Base-by-base conservation (phyloP, 805 yeast species). In the Yarrowia sp. region DNA sequence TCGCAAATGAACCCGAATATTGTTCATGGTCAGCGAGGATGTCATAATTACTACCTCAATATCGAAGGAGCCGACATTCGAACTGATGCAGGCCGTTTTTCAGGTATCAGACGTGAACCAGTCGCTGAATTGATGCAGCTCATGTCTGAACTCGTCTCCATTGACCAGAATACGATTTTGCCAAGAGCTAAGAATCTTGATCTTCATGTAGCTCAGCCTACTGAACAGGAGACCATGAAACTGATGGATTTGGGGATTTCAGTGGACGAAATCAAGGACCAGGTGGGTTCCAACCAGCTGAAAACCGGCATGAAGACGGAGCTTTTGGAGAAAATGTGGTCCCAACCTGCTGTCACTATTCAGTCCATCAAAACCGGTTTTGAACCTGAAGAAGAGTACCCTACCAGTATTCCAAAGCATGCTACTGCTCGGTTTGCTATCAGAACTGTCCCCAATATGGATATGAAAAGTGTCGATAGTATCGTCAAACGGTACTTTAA, bases 371-470 rank as follows among this genome's bases (percentile, higher is more conserved):
- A 33, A 13, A 3, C 4, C 31, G 41, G 55, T 6, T 33, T 11
- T 4, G 55, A 33, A 11, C 55, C 55, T 4, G 55, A 48, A 33
- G 55, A 33, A 7, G 55, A 15, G 14, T 33, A 33, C 41, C 41
- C 38, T 13, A 33, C 41, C 1, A 33, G 31, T 0, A 48, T 48
- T 6, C 55, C 55, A 5, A 48, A 33, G 14, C 55, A 48, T 18
- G 55, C 43, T 17, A 50, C 57, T 1, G 58, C 43, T 9, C 33
- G 33, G 1, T 51, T 51, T 13, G 36, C 58, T 6, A 14, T 51
- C 11, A 8, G 43, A 22, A 51, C 58, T 0, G 58, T 51, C 18
- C 58, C 58, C 43, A 67, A 69, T 15, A 41, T 70, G 47, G 72
- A 71, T 10, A 70, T 28, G 47, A 11, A 17, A 7, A 3, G 28